These are phyloP conservation scores for Trichoderma aggressivum DNA, from an alignment of 2,329 filamentous ascomycete species.

Conservation along the genomic window DNA sequence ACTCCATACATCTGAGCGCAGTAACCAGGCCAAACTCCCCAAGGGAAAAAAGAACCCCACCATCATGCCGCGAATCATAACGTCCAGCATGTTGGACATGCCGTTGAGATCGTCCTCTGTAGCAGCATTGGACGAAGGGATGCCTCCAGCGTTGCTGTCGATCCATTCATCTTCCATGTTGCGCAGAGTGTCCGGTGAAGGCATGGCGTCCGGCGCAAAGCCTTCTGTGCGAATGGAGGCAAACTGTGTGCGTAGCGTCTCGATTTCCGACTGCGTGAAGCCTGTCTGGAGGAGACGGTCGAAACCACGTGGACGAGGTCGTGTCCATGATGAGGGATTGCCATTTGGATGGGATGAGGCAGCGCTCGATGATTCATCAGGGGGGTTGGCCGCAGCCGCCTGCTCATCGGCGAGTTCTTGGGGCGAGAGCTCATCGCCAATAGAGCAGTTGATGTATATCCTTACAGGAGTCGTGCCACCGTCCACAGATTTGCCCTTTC, in stretches of 20 bases:
- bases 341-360: conserved; percentile 9
- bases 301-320: conserved; percentile 64
- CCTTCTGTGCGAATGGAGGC: conserved; percentile 76
- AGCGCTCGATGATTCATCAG: conserved; percentile 49
- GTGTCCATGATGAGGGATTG: conserved; percentile 27
- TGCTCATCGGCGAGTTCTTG: conserved; percentile 69
- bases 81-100: conserved; percentile 62
- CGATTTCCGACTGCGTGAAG: conserved; percentile 79
- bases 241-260: conserved; percentile 83
- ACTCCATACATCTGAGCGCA: conserved; percentile 82
- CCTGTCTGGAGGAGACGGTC: conserved; percentile 78
- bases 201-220: conserved; percentile 87
- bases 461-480: conserved; percentile 47
- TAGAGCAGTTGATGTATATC: conserved; percentile 90
- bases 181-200: conserved; percentile 70
- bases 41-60: conserved; percentile 95
- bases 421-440: conserved; percentile 69
- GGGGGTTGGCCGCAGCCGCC: conserved; percentile 38
- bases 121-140: conserved; percentile 37
- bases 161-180: conserved; percentile 88
- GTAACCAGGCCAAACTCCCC: conserved; percentile 78
- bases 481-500: conserved; percentile 13
- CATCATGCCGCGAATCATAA: conserved; percentile 81
- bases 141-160: conserved; percentile 57
- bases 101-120: conserved; percentile 49